Evolutionary conservation across 441 rosid species (phyloP).

Genomic region (Pelargonium citronellum): DNA sequence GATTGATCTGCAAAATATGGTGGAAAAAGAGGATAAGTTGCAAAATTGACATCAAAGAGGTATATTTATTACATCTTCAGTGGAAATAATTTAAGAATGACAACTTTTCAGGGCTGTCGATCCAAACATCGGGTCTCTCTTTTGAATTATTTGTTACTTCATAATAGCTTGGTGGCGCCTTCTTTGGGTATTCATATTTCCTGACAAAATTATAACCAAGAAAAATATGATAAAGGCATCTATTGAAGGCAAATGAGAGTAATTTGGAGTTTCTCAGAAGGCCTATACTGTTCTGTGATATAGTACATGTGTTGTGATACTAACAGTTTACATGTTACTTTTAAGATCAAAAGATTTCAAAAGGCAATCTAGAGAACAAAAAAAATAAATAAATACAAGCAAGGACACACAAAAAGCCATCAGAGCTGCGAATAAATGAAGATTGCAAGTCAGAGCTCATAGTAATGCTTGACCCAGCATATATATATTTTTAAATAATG

Average conservation of each 20-base stretch:
- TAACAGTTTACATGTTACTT: neutral
- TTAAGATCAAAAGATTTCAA: neutral
- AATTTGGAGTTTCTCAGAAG: neutral
- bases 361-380: neutral
- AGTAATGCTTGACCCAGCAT: too few relatives aligned
- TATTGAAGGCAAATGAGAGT: neutral
- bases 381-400: neutral
- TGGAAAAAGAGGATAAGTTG: slow-evolving; percentile 7
- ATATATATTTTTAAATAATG: neutral
- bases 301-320: neutral
- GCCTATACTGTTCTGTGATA: slow-evolving; percentile 1
- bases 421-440: neutral
- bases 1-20: slow-evolving; percentile 56
- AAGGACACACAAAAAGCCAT: neutral
- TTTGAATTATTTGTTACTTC: slow-evolving; percentile 79
- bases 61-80: slow-evolving; percentile 17
- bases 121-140: slow-evolving; percentile 99
- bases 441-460: neutral
- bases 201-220: slow-evolving; percentile 36
- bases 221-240: neutral
- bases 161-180: slow-evolving; percentile 76
- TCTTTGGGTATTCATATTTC: slow-evolving; percentile 83
- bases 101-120: slow-evolving; percentile 94
- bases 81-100: slow-evolving; percentile 24
- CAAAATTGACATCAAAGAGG: slow-evolving; percentile 9